Evolutionary conservation across 1,284 basidiomycete genomes (phyloP), one percentile per base, ranked within the genome.

Genomic region (Ustilago loliicola): DNA sequence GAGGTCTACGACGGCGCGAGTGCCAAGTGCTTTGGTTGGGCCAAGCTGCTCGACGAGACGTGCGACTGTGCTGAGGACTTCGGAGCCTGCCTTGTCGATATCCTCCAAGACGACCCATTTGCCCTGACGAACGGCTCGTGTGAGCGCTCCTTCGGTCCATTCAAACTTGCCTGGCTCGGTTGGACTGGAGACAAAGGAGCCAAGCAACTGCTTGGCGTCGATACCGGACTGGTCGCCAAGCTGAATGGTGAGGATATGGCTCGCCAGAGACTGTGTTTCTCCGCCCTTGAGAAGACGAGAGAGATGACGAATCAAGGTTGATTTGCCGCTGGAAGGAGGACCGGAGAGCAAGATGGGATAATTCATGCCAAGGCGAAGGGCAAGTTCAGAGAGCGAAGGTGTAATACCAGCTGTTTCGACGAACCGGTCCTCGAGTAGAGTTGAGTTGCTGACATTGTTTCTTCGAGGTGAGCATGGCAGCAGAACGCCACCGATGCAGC

Each of bases 61-160:
- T 29, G 80, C 77, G 23, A 86, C 66, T 27, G 81, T 79, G 48
- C 76, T 77, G 38, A 85, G 75, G 8, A 85, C 79, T 45, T 86
- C 85, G 30, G 73, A 72, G 27, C 70, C 70, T 21, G 84, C 84
- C 59, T 81, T 81, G 87, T 99, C 97, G 55, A 99, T 91, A 83
- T 98, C 95, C 84, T 97, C 93, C 51, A 99, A 90, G 2, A 99
- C 91, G 2, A 99, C 89, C 96, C 97, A 99, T 83, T 92, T 91
- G 15, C 97, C 97, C 78, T 94, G 91, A 48, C 91, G 90, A 88
- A 99, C 93, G 0, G 96, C 93, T 53, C 93, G 93, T 7, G 96
- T 92, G 52, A 99, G 89, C 0, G 96, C 93, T 13, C 97, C 97
- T 80, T 99, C 96, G 85, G 93, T 93, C 93, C 96, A 99, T 83